Base-by-base conservation (phyloP, 2,329 filamentous ascomycete genomes). In the Cordyceps militaris region DNA sequence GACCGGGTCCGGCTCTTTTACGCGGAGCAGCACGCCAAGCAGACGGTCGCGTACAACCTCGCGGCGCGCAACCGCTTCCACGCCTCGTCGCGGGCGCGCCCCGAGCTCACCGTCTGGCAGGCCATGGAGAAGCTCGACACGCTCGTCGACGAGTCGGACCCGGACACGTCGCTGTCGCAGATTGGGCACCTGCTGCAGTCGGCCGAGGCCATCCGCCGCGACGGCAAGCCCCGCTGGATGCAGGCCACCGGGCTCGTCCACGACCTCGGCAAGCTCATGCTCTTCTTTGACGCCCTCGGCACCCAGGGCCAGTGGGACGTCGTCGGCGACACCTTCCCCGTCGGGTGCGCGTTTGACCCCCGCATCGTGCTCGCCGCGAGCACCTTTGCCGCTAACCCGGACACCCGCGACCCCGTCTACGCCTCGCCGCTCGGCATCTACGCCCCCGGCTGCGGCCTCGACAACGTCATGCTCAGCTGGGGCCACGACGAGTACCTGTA, bases 241-340 rank as follows among this genome's bases (percentile, higher is more conserved):
- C 87, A 91, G 74, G 73, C 91, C 28, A 87, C 84, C 0, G 88
- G 88, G 7, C 78, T 92, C 24, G 86, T 91, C 70, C 88, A 92
- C 72, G 88, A 91, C 68, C 78, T 91, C 1, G 88, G 88, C 70
- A 92, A 91, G 74, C 80, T 92, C 11, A 81, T 91, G 62, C 89
- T 86, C 77, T 89, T 91, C 75, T 88, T 88, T 74, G 88, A 84
- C 61, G 71, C 72, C 56, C 70, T 73, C 51, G 67, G 67, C 59
- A 89, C 88, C n/a, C 76, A 87, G 66, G 91, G 91, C 53, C 91
- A 96, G 74, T 96, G 91, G 91, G 91, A 95, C 67, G 91, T 96
- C 3, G 91, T 96, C 26, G 91, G 91, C 58, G 88, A 92, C 72
- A 91, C 88, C 1, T 91, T 92, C 73, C 86, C 87, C 47, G 86